Conservation (phyloP, 495 filamentous ascomycete genomes). For the Aspergillus heteromorphus region DNA sequence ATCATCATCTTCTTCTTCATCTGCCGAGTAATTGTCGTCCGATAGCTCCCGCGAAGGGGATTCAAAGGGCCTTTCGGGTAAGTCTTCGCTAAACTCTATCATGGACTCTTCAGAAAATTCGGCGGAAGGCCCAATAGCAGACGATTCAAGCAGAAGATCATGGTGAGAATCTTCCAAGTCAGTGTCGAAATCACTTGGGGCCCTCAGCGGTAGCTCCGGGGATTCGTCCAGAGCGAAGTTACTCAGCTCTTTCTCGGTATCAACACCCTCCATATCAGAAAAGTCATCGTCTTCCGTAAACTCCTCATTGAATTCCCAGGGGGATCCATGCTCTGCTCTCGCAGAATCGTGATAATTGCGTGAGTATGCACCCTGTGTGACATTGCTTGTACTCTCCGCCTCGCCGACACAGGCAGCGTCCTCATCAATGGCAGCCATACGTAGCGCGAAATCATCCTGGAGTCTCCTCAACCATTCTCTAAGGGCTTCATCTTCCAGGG, state of each 20-base stretch:
- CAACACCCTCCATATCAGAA: neutral
- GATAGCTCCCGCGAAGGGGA: too few species aligned
- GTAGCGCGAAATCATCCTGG: slow-evolving; percentile 68
- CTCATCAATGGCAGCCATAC: slow-evolving; percentile 58
- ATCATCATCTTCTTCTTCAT: neutral
- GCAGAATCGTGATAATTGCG: too few species aligned
- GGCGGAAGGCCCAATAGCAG: neutral
- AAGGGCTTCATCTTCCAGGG: slow-evolving; percentile 61
- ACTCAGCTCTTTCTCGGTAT: neutral
- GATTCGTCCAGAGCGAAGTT: neutral
- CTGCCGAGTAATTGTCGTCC: neutral
- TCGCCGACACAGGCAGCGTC: slow-evolving; percentile 18
- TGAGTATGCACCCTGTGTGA: too few species aligned
- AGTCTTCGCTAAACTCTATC: neutral
- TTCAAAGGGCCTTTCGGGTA: too few species aligned
- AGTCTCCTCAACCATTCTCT: slow-evolving; percentile 60
- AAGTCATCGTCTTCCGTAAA: neutral
- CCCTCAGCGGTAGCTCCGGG: neutral
- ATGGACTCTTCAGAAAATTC: neutral
- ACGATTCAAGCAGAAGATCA: neutral
- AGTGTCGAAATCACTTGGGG: neutral
- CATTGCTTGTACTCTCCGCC: slow-evolving; percentile 8
- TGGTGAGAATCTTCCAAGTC: neutral
- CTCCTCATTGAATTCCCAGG: neutral
- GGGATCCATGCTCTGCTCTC: neutral